A percentile compares a stretch with the other conserved stretches of the same genome.
Conservation (phyloP, 2,329 filamentous ascomycete genomes). For the Massarina eburnea region DNA sequence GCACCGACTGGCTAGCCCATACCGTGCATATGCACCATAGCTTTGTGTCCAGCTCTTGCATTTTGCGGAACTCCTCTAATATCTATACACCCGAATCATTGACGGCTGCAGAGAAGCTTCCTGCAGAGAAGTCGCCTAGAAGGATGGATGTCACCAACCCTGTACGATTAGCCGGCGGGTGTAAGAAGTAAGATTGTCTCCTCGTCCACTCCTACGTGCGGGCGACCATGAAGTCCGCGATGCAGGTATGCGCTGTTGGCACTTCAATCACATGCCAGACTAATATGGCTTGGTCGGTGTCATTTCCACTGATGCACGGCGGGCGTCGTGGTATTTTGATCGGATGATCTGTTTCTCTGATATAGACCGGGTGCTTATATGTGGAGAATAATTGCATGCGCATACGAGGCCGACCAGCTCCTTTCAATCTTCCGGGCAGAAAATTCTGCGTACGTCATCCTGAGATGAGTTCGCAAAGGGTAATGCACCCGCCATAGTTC, state of each 20-base stretch:
- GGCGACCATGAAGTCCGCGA: background rate
- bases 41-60: background rate
- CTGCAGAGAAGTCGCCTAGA: slow-evolving; percentile 8
- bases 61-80: background rate
- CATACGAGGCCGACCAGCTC: background rate
- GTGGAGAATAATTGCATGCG: background rate
- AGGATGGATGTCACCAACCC: slow-evolving; percentile 10
- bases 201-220: slow-evolving; percentile 1
- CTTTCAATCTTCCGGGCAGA: background rate
- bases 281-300: background rate
- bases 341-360: background rate
- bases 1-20: background rate
- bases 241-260: background rate
- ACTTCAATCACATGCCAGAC: background rate
- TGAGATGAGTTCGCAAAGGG: too few species aligned
- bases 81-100: background rate
- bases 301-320: slow-evolving; percentile 1
- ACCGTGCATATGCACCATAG: background rate
- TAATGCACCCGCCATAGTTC: too few species aligned
- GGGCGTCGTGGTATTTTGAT: background rate
- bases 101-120: background rate
- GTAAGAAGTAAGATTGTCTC: slow-evolving; percentile 5
- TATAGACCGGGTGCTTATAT: slow-evolving; percentile 1
- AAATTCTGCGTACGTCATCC: background rate
- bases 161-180: slow-evolving; percentile 18